These are phyloP conservation scores for Phytophthora europaea DNA, from an alignment of 352 stramenopile genomes.

Conservation along the genomic window DNA sequence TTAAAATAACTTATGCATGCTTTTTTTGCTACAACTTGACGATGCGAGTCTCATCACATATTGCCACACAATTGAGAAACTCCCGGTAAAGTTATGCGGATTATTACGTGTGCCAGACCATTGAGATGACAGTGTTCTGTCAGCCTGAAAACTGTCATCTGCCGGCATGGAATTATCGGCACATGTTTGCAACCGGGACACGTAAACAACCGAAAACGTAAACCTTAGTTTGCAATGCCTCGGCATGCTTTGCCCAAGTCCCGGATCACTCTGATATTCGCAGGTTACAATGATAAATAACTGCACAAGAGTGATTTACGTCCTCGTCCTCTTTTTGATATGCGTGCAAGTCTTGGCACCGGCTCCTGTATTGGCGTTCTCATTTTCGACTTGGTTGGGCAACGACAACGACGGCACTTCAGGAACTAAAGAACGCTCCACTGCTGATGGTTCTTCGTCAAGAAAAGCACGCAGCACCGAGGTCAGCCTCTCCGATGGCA, in stretches of 20 bases:
- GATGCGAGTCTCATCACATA: too few relatives aligned
- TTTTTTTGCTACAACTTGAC: too few relatives aligned
- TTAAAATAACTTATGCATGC: too few relatives aligned
- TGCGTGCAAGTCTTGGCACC: background rate
- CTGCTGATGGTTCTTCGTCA: background rate
- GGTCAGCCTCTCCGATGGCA: constrained; percentile 1
- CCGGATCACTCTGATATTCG: background rate
- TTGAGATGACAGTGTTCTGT: too few relatives aligned
- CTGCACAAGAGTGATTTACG: background rate
- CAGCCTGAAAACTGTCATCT: too few relatives aligned
- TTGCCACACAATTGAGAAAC: too few relatives aligned
- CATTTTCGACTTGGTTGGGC: constrained; percentile 8
- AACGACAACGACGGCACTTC: background rate
- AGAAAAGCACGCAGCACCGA: background rate
- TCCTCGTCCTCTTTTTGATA: background rate
- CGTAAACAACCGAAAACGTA: too few relatives aligned
- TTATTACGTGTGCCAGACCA: too few relatives aligned
- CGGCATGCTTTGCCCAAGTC: background rate
- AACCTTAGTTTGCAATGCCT: too few relatives aligned
- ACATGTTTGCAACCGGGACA: too few relatives aligned
- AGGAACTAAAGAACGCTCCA: background rate
- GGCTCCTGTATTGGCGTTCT: constrained; percentile 9
- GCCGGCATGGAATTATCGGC: too few relatives aligned
- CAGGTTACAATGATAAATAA: background rate
- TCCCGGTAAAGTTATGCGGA: too few relatives aligned